phyloP scores from a whole-genome alignment of 345 rosid species.

The Aquilaria malaccensis region DNA sequence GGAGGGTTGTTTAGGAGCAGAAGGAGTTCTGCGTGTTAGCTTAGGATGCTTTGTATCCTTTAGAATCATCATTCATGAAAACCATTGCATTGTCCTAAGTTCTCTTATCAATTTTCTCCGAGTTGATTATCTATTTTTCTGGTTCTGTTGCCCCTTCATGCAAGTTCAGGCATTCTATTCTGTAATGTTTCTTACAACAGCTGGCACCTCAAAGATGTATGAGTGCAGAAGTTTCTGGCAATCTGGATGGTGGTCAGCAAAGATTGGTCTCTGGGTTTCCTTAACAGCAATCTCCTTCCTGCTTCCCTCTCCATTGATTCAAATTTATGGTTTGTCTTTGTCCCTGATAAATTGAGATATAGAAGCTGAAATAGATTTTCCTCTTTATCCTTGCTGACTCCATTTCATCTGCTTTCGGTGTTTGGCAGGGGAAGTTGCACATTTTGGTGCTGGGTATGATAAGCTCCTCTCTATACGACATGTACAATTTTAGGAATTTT shows the following conservation, averaged over 20 bases:
- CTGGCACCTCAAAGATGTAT: slow-evolving; percentile 52
- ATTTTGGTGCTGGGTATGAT: slow-evolving; percentile 96
- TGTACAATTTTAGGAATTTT: slow-evolving; percentile 18
- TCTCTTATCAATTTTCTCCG: no score
- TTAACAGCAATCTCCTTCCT: slow-evolving; percentile 59
- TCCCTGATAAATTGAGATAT: not conserved
- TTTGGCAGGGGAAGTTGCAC: slow-evolving; percentile 84
- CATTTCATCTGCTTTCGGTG: not conserved
- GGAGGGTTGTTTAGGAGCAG: slow-evolving; percentile 71
- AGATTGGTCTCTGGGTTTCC: slow-evolving; percentile 59
- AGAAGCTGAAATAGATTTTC: no score
- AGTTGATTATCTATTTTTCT: no score
- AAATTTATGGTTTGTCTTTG: slow-evolving; percentile 58
- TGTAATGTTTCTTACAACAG: slow-evolving; percentile 70
- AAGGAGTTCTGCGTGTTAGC: slow-evolving; percentile 94
- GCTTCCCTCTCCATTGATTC: slow-evolving; percentile 60
- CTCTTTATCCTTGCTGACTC: no score
- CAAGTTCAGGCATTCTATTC: slow-evolving; percentile 49
- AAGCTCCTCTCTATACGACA: not conserved
- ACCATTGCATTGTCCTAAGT: no score
- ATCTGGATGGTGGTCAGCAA: slow-evolving; percentile 90
- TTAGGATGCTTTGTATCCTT: slow-evolving; percentile 98
- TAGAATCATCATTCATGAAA: no score
- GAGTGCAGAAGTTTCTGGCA: slow-evolving; percentile 74
- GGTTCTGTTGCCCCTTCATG: slow-evolving; percentile 2